These are phyloP conservation scores for Sclerotiophoma versabilis DNA, from an alignment of 2,329 filamentous ascomycete species.

Conservation along the genomic window DNA sequence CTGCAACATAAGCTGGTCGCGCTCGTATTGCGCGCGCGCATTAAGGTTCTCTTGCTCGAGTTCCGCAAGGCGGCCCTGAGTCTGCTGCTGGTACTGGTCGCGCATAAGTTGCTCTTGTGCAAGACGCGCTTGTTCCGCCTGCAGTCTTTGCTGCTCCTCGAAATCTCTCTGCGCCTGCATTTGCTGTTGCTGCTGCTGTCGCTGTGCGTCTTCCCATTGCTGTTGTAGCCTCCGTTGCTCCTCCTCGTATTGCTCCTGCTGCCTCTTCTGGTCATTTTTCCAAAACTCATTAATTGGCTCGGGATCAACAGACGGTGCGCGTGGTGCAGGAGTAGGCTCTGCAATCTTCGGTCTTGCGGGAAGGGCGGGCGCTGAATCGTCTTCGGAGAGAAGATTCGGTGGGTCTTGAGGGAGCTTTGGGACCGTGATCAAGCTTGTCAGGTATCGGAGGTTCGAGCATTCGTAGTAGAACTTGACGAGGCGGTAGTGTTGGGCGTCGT, in stretches of 20 bases:
- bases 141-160: slow-evolving; percentile 87
- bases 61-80: slow-evolving; percentile 93
- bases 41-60: slow-evolving; percentile 94
- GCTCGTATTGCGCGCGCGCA: slow-evolving; percentile 92
- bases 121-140: slow-evolving; percentile 87
- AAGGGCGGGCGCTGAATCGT: slow-evolving; percentile 79
- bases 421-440: slow-evolving; percentile 94
- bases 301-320: slow-evolving; percentile 77
- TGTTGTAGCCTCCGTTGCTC: slow-evolving; percentile 89
- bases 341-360: slow-evolving; percentile 76
- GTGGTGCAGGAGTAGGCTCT: slow-evolving; percentile 68
- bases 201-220: slow-evolving; percentile 81
- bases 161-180: slow-evolving; percentile 92
- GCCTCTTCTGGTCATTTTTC: slow-evolving; percentile 88
- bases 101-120: slow-evolving; percentile 89
- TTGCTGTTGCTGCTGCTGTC: slow-evolving; percentile 81
- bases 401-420: slow-evolving; percentile 95
- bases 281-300: slow-evolving; percentile 98
- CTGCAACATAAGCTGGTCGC: slow-evolving; percentile 95
- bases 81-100: slow-evolving; percentile 92
- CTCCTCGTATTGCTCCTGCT: slow-evolving; percentile 93
- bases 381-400: slow-evolving; percentile 84
- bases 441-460: slow-evolving; percentile 94
- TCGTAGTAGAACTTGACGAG: slow-evolving; percentile 99
- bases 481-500: slow-evolving; percentile 95